These are phyloP conservation scores for Colletotrichum trifolii DNA, from an alignment of 2,329 filamentous ascomycete species.

Conservation along the genomic window DNA sequence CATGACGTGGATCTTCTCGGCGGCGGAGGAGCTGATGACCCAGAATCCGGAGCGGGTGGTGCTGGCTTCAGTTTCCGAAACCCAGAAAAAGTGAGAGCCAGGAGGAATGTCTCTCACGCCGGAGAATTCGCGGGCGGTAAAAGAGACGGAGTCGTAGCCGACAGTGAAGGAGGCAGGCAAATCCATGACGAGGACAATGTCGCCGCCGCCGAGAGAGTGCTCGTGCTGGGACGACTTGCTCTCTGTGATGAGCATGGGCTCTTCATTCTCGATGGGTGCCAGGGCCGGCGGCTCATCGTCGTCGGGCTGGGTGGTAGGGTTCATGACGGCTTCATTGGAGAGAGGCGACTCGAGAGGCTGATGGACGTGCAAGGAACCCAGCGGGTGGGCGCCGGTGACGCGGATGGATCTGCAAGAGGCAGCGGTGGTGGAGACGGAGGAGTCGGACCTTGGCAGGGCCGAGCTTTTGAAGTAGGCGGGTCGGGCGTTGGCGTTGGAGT, in stretches of 20 bases:
- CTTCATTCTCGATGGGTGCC: constrained; percentile 38
- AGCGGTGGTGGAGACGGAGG: constrained; percentile 46
- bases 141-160: constrained; percentile 63
- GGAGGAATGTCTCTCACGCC: constrained; percentile 66
- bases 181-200: constrained; percentile 64
- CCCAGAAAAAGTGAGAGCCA: constrained; percentile 71
- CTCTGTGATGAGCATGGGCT: constrained; percentile 34
- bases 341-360: constrained; percentile 39
- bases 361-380: constrained; percentile 56
- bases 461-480: constrained; percentile 33
- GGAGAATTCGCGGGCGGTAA: constrained; percentile 59
- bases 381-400: constrained; percentile 52
- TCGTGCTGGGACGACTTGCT: constrained; percentile 31
- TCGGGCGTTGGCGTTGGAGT: constrained; percentile 38
- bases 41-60: constrained; percentile 68
- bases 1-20: constrained; percentile 55
- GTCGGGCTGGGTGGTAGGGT: constrained; percentile 35
- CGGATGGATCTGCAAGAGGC: constrained; percentile 47
- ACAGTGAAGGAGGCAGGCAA: constrained; percentile 63
- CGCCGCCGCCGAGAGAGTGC: constrained; percentile 52
- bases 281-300: constrained; percentile 45
- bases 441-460: constrained; percentile 50
- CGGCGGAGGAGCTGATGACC: constrained; percentile 54
- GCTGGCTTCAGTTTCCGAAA: constrained; percentile 58
- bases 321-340: constrained; percentile 35